phyloP scores from a whole-genome alignment of 495 filamentous ascomycete genomes.

The Staphylotrichum longicolle region DNA sequence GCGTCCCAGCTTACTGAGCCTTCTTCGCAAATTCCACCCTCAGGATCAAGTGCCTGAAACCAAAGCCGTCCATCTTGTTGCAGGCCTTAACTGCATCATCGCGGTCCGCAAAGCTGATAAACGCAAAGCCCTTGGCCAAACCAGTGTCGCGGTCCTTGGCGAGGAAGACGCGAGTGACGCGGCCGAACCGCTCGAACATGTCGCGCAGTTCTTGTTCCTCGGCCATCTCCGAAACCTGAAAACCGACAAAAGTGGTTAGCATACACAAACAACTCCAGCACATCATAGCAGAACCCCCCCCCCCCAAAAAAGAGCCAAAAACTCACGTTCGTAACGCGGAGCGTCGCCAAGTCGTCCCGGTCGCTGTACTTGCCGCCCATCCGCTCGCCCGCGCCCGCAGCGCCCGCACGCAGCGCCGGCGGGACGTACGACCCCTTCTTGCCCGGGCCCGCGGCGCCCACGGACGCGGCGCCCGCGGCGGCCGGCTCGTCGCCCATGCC shows the following conservation, averaged over 20 bases:
- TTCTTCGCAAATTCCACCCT: slow-evolving; percentile 92
- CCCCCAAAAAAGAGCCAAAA: slow-evolving; percentile 41
- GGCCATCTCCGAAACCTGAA: slow-evolving; percentile 88
- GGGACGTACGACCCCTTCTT: slow-evolving; percentile 84
- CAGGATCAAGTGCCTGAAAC: slow-evolving; percentile 86
- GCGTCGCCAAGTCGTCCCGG: slow-evolving; percentile 91
- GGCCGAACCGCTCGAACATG: slow-evolving; percentile 96
- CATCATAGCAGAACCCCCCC: slow-evolving; percentile 7
- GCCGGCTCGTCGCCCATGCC: slow-evolving; percentile 52
- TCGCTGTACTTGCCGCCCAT: slow-evolving; percentile 91
- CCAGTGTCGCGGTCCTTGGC: slow-evolving; percentile 96
- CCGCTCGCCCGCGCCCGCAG: slow-evolving; percentile 66
- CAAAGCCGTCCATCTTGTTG: slow-evolving; percentile 96
- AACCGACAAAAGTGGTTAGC: too few relatives aligned
- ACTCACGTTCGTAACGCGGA: slow-evolving; percentile 95
- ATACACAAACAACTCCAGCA: slow-evolving; percentile 19
- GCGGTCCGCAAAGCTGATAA: slow-evolving; percentile 92
- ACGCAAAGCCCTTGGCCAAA: slow-evolving; percentile 94
- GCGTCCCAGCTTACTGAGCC: slow-evolving; percentile 40
- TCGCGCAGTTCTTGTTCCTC: slow-evolving; percentile 92
- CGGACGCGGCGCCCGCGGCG: slow-evolving; percentile 31
- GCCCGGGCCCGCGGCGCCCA: slow-evolving; percentile 60
- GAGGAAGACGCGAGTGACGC: slow-evolving; percentile 93
- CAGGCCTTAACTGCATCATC: slow-evolving; percentile 86
- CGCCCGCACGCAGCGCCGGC: slow-evolving; percentile 77